Conservation (phyloP, 164 flowering plant genomes). For the Annona squamosa region DNA sequence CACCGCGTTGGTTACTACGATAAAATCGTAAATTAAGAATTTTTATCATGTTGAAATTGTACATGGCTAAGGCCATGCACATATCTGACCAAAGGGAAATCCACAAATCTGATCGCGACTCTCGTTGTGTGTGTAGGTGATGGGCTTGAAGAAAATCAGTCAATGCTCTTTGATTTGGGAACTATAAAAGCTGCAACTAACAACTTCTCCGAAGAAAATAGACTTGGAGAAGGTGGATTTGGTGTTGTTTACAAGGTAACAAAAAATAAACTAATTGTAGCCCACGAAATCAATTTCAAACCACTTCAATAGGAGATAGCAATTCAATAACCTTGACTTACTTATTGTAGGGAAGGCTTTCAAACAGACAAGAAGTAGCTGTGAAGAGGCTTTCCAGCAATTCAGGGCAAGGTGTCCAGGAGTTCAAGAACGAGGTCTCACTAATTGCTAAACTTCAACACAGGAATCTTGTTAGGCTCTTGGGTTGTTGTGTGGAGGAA, state of each 20-base stretch:
- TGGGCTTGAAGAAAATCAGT: neutral
- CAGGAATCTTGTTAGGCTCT: constrained; percentile 31
- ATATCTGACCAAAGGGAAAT: neutral
- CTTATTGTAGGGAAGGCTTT: constrained; percentile 23
- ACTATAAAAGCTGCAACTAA: constrained; percentile 7
- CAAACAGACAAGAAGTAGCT: constrained; percentile 29
- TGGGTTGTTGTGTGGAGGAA: constrained; percentile 31
- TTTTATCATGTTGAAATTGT: too few species aligned
- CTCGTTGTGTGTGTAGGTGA: neutral
- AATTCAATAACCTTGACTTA: neutral
- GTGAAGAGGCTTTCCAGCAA: constrained; percentile 34
- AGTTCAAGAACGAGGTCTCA: constrained; percentile 30
- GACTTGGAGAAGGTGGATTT: constrained; percentile 16
- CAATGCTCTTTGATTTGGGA: neutral
- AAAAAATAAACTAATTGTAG: too few species aligned
- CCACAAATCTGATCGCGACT: neutral
- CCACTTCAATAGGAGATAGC: too few species aligned
- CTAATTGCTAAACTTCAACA: constrained; percentile 42
- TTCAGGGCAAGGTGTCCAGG: constrained; percentile 30
- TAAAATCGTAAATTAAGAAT: too few species aligned
- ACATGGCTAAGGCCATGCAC: neutral
- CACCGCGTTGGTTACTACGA: neutral
- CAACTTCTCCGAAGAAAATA: constrained; percentile 7
- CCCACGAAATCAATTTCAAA: too few species aligned
- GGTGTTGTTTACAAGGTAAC: constrained; percentile 10